Conservation (phyloP, 1,284 basidiomycete species). For the Irpex lacteus region DNA sequence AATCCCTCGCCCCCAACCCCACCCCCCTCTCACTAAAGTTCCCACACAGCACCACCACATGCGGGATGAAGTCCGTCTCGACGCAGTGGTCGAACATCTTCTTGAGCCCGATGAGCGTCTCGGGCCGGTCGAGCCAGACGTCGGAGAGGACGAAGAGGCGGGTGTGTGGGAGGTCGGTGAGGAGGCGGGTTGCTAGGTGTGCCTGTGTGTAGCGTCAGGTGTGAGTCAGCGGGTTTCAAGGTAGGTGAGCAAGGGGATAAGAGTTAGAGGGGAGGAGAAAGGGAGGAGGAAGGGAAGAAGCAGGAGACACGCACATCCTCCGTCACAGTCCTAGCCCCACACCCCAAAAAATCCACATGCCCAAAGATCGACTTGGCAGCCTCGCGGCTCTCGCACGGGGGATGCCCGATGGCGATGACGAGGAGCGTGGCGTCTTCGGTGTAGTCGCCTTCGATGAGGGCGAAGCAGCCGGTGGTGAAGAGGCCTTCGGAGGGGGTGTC, state of each 20-base stretch:
- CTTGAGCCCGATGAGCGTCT: constrained; percentile 76
- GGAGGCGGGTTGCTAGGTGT: constrained; percentile 57
- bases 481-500: constrained; percentile 92
- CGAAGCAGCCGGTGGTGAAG: constrained; percentile 95
- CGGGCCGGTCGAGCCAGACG: constrained; percentile 89
- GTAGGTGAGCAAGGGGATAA: too few relatives aligned
- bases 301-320: constrained; percentile 78
- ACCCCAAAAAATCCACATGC: constrained; percentile 93
- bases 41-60: constrained; percentile 89
- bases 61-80: constrained; percentile 83
- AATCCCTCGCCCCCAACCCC: constrained; percentile 73
- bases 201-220: constrained; percentile 43
- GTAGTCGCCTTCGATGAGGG: constrained; percentile 95
- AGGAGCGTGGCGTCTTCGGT: constrained; percentile 87
- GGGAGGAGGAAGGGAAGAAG: not conserved
- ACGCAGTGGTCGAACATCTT: constrained; percentile 92
- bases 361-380: constrained; percentile 86
- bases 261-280: too few relatives aligned
- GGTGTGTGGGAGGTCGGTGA: constrained; percentile 68
- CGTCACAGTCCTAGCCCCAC: constrained; percentile 86
- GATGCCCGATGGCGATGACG: constrained; percentile 95
- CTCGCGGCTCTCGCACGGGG: constrained; percentile 88
- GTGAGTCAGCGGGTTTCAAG: too few relatives aligned
- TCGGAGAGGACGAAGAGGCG: constrained; percentile 96
- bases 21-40: constrained; percentile 90